Percentiles rank a stretch among this genome's conserved stretches.
Evolutionary conservation across 768 basidiomycete species (phyloP).

Genomic region (Termitomyces sp.): DNA sequence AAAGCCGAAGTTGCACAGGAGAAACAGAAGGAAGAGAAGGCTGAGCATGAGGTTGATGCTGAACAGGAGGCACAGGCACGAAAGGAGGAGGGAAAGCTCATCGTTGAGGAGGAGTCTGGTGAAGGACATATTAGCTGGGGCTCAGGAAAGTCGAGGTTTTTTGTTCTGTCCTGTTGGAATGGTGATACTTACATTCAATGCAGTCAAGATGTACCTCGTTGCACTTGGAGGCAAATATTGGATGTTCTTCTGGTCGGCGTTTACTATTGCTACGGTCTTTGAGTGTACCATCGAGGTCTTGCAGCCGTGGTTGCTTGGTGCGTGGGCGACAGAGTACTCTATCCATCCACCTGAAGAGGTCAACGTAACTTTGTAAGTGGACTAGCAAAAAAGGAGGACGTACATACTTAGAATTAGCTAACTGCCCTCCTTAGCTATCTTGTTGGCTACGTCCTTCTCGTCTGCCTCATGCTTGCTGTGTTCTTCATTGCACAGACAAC

Average conservation of each 20-base stretch:
- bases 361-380: slow-evolving; percentile 30
- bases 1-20: slow-evolving; percentile 27
- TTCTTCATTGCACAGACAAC: slow-evolving; percentile 28
- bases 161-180: background rate
- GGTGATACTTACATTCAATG: background rate
- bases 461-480: slow-evolving; percentile 28
- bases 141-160: slow-evolving; percentile 23
- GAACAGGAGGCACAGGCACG: slow-evolving; percentile 13
- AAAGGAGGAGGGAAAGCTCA: slow-evolving; percentile 48
- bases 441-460: slow-evolving; percentile 24
- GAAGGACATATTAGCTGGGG: slow-evolving; percentile 55
- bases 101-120: slow-evolving; percentile 59
- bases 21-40: slow-evolving; percentile 22
- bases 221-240: slow-evolving; percentile 32
- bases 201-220: slow-evolving; percentile 33
- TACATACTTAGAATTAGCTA: too few species aligned
- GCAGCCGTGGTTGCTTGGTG: slow-evolving; percentile 41
- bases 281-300: slow-evolving; percentile 19
- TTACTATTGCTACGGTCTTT: slow-evolving; percentile 18
- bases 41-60: slow-evolving; percentile 17
- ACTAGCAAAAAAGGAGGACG: background rate
- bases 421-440: slow-evolving; percentile 40
- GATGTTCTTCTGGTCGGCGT: slow-evolving; percentile 29
- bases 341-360: slow-evolving; percentile 27
- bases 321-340: slow-evolving; percentile 40